Conservation (phyloP, 345 rosid genomes). For the Gossypium rotundifolium region DNA sequence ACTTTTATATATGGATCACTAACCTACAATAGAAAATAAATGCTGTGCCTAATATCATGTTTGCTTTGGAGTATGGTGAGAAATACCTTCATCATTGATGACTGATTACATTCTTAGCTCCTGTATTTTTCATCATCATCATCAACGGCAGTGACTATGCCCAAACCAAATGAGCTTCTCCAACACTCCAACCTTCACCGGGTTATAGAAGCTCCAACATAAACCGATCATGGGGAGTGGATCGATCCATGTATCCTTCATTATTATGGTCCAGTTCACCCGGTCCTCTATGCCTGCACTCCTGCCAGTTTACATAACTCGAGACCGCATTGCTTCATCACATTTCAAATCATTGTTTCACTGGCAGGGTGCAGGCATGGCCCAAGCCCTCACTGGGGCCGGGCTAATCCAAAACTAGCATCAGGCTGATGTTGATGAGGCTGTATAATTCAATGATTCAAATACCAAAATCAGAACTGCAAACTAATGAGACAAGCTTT, state of each 20-base stretch:
- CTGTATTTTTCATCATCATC: conserved; percentile 16
- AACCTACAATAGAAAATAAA: neutral
- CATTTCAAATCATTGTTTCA: conserved; percentile 18
- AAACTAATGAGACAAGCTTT: neutral
- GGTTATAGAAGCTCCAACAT: conserved; percentile 22
- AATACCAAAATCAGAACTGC: neutral
- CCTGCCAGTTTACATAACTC: conserved; percentile 30
- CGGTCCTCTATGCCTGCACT: conserved; percentile 57
- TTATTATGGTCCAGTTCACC: conserved; percentile 24
- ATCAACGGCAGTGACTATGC: conserved; percentile 15
- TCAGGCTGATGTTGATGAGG: conserved; percentile 67
- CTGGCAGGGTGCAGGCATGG: conserved; percentile 78
- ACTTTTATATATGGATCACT: neutral
- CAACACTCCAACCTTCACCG: conserved; percentile 10
- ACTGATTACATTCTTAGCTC: conserved; percentile 15
- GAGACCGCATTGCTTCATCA: conserved; percentile 8
- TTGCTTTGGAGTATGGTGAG: neutral
- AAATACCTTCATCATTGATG: conserved; percentile 24
- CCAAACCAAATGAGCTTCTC: conserved; percentile 27
- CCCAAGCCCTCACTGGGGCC: conserved; percentile 93
- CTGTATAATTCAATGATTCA: conserved; percentile 25
- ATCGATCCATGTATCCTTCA: conserved; percentile 1
- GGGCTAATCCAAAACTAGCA: conserved; percentile 77
- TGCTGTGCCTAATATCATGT: neutral
- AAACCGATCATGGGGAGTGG: conserved; percentile 26